Evolutionary conservation across 768 basidiomycete species (phyloP), one percentile per base, ranked within the genome.

Genomic region (Auriculariales sp.): DNA sequence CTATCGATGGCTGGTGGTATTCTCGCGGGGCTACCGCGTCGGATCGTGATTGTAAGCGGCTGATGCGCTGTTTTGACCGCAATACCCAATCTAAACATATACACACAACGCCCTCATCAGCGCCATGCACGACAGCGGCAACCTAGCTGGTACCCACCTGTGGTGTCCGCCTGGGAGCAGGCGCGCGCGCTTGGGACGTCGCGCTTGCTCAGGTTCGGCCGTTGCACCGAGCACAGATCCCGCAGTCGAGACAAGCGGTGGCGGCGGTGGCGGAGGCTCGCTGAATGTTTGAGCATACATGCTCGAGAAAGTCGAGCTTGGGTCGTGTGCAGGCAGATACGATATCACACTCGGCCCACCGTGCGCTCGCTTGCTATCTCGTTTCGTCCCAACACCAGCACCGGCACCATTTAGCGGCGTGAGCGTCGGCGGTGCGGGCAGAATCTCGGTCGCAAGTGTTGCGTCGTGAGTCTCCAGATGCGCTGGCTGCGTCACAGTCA

Each of bases 341-440:
- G 88, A 88, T 66, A 78, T n/a, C 39, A 25, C 22, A 19, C 22
- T 19, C 39, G 39, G 39, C 15, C 12, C 22, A 19, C 22, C 14
- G 39, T 12, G 14, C 2, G 19, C 4, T 44, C 27, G 22, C 19
- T 22, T 36, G n/a, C n/a, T 19, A 4, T 90, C 86, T 62, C 83
- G 79, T 69, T 81, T 84, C n/a, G n/a, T n/a, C n/a, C n/a, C n/a
- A n/a, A n/a, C n/a, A n/a, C n/a, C n/a, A 61, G 78, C 72, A 49
- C 75, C 52, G 70, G 58, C 75, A 68, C 67, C 84, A 83, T 66
- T 81, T 81, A 52, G 79, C 67, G 58, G 82, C 78, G 55, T 72
- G 54, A 87, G 64, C 55, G 86, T 77, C 48, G 88, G 88, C 52
- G 88, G 88, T 24, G 86, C 87, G 60, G 88, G 88, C 58, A 91